These are phyloP conservation scores for Lathyrus aphaca DNA, from an alignment of 306 rosid species.

Conservation along the genomic window DNA sequence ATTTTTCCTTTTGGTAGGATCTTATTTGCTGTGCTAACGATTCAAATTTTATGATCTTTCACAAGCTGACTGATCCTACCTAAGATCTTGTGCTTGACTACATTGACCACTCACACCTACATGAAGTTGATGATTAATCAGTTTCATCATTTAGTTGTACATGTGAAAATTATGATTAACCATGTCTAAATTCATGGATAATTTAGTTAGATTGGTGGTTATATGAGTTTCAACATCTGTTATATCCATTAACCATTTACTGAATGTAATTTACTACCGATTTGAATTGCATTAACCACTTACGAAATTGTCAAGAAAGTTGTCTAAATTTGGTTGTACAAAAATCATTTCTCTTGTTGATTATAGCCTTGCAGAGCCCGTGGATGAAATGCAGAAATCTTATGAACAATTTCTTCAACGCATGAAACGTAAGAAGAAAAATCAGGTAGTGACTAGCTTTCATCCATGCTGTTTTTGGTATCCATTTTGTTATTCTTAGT, in stretches of 20 bases:
- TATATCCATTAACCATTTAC: background rate
- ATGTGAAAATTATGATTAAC: background rate
- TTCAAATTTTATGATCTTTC: too few species aligned
- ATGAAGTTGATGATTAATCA: background rate
- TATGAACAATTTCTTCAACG: slow-evolving; percentile 87
- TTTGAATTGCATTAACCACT: background rate
- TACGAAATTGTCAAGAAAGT: background rate
- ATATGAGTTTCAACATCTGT: background rate
- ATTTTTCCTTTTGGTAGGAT: too few species aligned
- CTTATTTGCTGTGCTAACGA: too few species aligned
- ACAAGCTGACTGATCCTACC: too few species aligned
- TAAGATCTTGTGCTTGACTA: too few species aligned
- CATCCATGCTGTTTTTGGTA: slow-evolving; percentile 26
- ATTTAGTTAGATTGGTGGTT: background rate
- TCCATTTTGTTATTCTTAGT: slow-evolving; percentile 15
- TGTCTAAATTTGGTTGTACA: background rate
- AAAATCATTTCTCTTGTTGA: background rate
- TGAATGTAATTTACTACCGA: background rate
- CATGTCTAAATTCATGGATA: background rate
- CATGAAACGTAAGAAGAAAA: slow-evolving; percentile 58
- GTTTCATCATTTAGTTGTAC: background rate
- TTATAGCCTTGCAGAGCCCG: slow-evolving; percentile 89
- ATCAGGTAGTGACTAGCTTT: slow-evolving; percentile 52
- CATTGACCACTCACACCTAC: background rate
- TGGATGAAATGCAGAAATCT: slow-evolving; percentile 74